A percentile compares a stretch with the other conserved stretches of the same genome.
Evolutionary conservation across 1,139 yeast genomes (phyloP).

Genomic region (Petasospora rhodanensis): DNA sequence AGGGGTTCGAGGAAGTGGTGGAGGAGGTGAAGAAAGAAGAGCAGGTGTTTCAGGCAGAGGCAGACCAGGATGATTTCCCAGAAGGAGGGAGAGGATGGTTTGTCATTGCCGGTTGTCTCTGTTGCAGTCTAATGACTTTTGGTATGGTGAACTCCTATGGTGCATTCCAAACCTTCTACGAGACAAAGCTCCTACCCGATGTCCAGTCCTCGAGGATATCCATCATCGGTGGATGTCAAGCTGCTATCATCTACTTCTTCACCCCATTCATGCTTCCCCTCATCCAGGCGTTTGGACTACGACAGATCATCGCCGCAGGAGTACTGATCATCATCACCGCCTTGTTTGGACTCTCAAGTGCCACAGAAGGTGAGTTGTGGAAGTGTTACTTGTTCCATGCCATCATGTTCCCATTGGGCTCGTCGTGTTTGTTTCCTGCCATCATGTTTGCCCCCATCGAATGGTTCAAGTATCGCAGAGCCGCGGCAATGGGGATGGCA

Average conservation of each 20-base stretch:
- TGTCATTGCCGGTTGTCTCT: slow-evolving; percentile 46
- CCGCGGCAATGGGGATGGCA: slow-evolving; percentile 52
- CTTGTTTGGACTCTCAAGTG: slow-evolving; percentile 45
- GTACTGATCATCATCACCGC: slow-evolving; percentile 48
- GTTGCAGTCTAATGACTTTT: slow-evolving; percentile 52
- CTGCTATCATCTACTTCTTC: slow-evolving; percentile 54
- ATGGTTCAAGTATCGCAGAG: slow-evolving; percentile 55
- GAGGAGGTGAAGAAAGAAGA: too few relatives aligned
- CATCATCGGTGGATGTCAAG: slow-evolving; percentile 64
- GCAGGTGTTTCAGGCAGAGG: too few relatives aligned
- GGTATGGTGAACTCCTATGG: slow-evolving; percentile 70
- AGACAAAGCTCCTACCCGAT: slow-evolving; percentile 45
- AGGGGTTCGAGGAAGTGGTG: too few relatives aligned
- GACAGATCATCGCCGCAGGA: slow-evolving; percentile 42
- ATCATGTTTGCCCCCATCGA: slow-evolving; percentile 51
- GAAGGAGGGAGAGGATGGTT: slow-evolving; percentile 75
- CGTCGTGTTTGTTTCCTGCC: slow-evolving; percentile 55
- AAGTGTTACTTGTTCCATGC: slow-evolving; percentile 69
- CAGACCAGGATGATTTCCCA: slow-evolving; percentile 29
- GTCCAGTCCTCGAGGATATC: slow-evolving; percentile 59
- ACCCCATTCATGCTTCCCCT: slow-evolving; percentile 47
- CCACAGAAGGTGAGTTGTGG: slow-evolving; percentile 49
- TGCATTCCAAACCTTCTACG: slow-evolving; percentile 56
- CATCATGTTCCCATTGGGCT: slow-evolving; percentile 55
- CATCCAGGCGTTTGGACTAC: slow-evolving; percentile 35